Evolutionary conservation across 352 stramenopile genomes (phyloP), one percentile per base, ranked within the genome.

Genomic region (Albugo laibachii): DNA sequence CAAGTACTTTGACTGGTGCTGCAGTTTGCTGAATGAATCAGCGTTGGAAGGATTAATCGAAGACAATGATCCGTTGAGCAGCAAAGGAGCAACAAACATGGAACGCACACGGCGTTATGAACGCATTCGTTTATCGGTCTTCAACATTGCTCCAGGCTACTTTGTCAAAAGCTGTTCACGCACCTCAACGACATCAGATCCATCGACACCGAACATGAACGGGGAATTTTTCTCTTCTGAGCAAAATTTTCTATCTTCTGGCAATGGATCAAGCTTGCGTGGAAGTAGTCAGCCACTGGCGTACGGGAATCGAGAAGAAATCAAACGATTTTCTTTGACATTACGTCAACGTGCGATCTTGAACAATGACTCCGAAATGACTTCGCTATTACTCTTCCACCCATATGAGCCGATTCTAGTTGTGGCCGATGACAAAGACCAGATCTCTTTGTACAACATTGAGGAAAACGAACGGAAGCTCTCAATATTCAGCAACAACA

Each of bases 331-430:
- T 47, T 69, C 66, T 16, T 64, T 97, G 39, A 89, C 89, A 34
- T 61, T 97, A 27, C 70, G 81, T 14, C 88, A 98, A 55, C 67
- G 73, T 13, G 76, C 74, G 1, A 76, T 98, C 34, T 67, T 93
- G 49, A 97, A 96, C 59, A 85, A 79, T 47, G 83, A 92, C 38
- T 70, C 76, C 5, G 85, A 96, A 40, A 97, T 94, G 69, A 98
- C 93, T 16, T 96, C 84, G 21, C 67, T 97, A 45, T 61, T 99
- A 42, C 67, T 93, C 8, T 98, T 99, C 56, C 95, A 99, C 58
- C 84, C 94, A 19, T 98, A 95, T 56, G 78, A 88, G 46, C 84
- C 74, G 46, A 81, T 91, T 51, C 69, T 99, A 14, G 71, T 97
- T 37, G 83, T 96, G n/a, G 94, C 91, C 13, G 92, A 97, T 55